Evolutionary conservation across 345 rosid species (phyloP).

Genomic region (Chamaenerion angustifolium): DNA sequence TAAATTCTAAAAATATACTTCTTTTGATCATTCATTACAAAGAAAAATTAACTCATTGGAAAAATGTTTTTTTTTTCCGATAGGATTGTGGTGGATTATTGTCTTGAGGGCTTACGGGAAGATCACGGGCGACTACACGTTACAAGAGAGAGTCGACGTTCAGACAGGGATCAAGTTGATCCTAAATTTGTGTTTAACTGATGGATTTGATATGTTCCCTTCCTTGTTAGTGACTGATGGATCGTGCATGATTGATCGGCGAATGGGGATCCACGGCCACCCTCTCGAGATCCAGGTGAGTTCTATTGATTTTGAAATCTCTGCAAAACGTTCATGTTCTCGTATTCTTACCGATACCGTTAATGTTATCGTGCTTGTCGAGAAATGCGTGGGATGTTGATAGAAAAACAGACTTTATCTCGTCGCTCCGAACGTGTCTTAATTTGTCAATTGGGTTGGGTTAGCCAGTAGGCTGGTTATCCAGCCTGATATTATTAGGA

Average conservation of each 20-base stretch:
- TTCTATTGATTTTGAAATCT: neutral
- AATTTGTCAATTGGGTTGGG: too few relatives aligned
- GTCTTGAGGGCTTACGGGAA: slow-evolving; percentile 76
- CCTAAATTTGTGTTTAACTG: slow-evolving; percentile 62
- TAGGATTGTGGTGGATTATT: slow-evolving; percentile 93
- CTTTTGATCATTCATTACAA: slow-evolving; percentile 1
- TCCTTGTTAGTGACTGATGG: slow-evolving; percentile 77
- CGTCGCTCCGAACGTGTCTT: too few relatives aligned
- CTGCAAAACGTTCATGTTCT: neutral
- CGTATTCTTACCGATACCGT: neutral
- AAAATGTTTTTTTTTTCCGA: neutral
- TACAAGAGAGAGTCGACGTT: slow-evolving; percentile 85
- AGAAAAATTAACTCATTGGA: too few relatives aligned
- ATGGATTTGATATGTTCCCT: slow-evolving; percentile 91
- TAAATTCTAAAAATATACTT: slow-evolving; percentile 2
- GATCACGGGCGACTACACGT: slow-evolving; percentile 61
- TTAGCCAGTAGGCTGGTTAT: too few relatives aligned
- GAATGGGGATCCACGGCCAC: slow-evolving; percentile 90
- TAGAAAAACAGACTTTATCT: too few relatives aligned
- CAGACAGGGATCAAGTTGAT: slow-evolving; percentile 72
- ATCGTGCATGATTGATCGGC: slow-evolving; percentile 85
- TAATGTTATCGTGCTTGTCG: neutral
- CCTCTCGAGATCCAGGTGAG: slow-evolving; percentile 88
- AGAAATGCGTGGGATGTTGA: too few relatives aligned
- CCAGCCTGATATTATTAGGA: too few relatives aligned